Conservation (phyloP, 768 basidiomycete species). For the Russula sp. region DNA sequence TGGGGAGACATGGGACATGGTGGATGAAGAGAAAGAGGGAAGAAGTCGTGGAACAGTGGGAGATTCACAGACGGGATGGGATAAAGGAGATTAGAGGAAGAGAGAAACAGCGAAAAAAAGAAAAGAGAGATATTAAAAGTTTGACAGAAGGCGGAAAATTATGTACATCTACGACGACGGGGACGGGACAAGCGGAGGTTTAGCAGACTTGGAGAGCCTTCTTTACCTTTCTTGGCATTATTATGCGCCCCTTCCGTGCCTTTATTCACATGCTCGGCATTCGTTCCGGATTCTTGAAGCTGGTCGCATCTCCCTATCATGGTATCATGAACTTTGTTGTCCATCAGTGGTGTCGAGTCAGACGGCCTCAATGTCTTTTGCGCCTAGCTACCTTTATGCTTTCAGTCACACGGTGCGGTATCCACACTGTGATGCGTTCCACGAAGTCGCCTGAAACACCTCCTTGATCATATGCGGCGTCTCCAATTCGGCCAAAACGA, state of each 20-base stretch:
- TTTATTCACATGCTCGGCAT: no score
- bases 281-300: no score
- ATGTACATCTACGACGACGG: constrained; percentile 7
- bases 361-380: no score
- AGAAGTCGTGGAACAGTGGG: background rate
- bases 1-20: constrained; percentile 5
- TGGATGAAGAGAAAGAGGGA: background rate
- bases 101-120: background rate
- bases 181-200: background rate
- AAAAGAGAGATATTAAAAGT: background rate
- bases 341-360: no score
- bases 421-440: background rate
- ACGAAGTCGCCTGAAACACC: background rate
- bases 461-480: no score
- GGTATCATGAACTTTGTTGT: no score
- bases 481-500: no score
- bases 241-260: no score
- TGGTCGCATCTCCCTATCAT: no score
- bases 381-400: no score
- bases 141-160: constrained; percentile 3
- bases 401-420: background rate
- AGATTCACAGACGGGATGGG: background rate
- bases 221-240: constrained; percentile 2
- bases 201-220: background rate
- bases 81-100: background rate